Evolutionary conservation across 1,284 basidiomycete species (phyloP).

Genomic region (Cutaneotrichosporon dermatis): DNA sequence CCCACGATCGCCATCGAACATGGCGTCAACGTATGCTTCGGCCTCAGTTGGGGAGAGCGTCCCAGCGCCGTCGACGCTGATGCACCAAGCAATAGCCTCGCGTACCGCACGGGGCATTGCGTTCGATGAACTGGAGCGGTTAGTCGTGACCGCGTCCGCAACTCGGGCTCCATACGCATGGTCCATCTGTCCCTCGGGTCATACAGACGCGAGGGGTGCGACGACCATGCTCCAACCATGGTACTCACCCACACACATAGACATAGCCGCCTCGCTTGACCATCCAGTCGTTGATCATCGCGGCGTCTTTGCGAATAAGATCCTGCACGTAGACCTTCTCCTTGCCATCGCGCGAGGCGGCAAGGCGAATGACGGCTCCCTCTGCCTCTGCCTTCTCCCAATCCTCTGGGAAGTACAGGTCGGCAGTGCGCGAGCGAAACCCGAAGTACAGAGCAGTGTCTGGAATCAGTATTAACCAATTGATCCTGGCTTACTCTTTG

Average conservation of each 20-base stretch:
- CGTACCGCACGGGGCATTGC: constrained; percentile 89
- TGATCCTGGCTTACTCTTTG: constrained; percentile 50
- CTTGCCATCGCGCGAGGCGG: constrained; percentile 70
- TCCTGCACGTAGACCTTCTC: constrained; percentile 81
- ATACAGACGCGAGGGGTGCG: no score
- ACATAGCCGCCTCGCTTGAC: constrained; percentile 59
- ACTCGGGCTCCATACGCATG: background rate
- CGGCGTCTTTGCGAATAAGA: constrained; percentile 63
- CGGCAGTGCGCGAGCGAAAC: constrained; percentile 68
- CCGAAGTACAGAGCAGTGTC: constrained; percentile 83
- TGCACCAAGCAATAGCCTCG: constrained; percentile 61
- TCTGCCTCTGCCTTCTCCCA: constrained; percentile 57
- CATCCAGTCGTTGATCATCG: constrained; percentile 63
- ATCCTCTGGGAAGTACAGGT: constrained; percentile 73
- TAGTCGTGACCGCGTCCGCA: background rate
- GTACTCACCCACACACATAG: constrained; percentile 75
- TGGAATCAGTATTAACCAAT: constrained; percentile 31
- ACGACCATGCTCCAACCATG: background rate
- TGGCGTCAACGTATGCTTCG: constrained; percentile 59
- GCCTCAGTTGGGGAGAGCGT: constrained; percentile 59
- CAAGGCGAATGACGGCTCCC: constrained; percentile 60
- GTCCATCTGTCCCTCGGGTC: no score
- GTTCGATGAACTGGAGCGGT: constrained; percentile 69
- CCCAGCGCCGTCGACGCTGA: constrained; percentile 54
- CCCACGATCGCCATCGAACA: constrained; percentile 67